Percentiles rank a stretch among this genome's conserved stretches.
These are phyloP conservation scores for Microbotryomycetes sp. DNA, from an alignment of 1,284 basidiomycete genomes.

Conservation along the genomic window DNA sequence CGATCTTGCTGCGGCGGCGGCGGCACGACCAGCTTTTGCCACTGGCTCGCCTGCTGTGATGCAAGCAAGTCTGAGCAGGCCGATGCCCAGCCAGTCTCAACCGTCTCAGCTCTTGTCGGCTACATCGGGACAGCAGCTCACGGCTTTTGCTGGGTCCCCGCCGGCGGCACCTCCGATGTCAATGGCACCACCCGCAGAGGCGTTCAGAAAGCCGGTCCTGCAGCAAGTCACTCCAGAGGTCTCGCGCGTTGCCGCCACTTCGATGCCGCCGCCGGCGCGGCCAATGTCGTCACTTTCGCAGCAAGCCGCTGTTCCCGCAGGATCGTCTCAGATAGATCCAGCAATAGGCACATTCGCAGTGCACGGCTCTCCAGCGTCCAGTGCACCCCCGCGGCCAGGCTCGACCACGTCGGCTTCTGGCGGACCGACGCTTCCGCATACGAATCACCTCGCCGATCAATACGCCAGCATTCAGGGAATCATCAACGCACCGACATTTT, in stretches of 20 bases:
- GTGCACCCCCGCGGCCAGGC: conserved; percentile 2
- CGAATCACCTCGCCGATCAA: conserved; percentile 3
- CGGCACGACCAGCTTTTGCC: no score
- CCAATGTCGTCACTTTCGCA: not conserved
- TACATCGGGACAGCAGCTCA: no score
- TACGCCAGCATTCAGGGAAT: conserved; percentile 18
- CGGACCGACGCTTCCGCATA: not conserved
- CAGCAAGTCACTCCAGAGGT: no score
- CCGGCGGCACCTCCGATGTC: no score
- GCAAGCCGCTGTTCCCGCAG: not conserved
- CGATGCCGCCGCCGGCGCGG: not conserved
- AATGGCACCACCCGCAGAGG: not conserved
- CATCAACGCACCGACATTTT: conserved; percentile 18
- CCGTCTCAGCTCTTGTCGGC: no score
- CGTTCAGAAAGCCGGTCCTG: not conserved
- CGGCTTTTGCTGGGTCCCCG: not conserved
- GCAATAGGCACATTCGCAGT: not conserved
- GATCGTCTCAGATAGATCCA: not conserved
- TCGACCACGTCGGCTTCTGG: not conserved
- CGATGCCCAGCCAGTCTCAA: no score
- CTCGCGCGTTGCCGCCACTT: no score
- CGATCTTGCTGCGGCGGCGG: no score
- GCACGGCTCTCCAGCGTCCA: not conserved
- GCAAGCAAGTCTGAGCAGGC: no score
- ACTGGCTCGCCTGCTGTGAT: no score